Evolutionary conservation across 2,329 filamentous ascomycete species (phyloP).

Genomic region (Massarina eburnea): DNA sequence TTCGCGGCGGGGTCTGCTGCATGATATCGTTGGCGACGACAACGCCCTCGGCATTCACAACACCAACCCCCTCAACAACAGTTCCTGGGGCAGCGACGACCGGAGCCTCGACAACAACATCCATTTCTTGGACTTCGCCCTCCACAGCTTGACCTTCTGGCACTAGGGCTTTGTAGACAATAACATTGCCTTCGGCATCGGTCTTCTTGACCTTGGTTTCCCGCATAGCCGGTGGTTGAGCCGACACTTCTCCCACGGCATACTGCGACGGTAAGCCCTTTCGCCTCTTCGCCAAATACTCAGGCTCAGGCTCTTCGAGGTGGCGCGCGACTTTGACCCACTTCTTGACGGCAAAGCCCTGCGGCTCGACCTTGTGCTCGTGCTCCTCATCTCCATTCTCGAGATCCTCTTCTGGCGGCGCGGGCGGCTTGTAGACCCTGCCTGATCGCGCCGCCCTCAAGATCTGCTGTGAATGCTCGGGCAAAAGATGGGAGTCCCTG

Average conservation of each 20-base stretch:
- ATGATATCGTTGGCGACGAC: slow-evolving; percentile 53
- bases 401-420: slow-evolving; percentile 65
- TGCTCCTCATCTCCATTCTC: slow-evolving; percentile 48
- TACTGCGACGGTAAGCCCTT: slow-evolving; percentile 57
- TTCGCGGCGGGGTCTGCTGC: slow-evolving; percentile 55
- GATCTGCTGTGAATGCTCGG: slow-evolving; percentile 78
- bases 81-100: slow-evolving; percentile 58
- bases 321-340: slow-evolving; percentile 61
- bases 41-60: slow-evolving; percentile 63
- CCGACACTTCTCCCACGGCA: slow-evolving; percentile 15
- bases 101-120: slow-evolving; percentile 50
- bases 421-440: slow-evolving; percentile 71
- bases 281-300: slow-evolving; percentile 64
- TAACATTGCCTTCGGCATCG: slow-evolving; percentile 76
- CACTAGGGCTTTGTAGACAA: slow-evolving; percentile 80
- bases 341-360: slow-evolving; percentile 59
- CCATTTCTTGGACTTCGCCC: slow-evolving; percentile 71
- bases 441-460: slow-evolving; percentile 79
- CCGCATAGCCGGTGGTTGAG: slow-evolving; percentile 57
- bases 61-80: slow-evolving; percentile 60
- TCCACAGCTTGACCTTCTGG: slow-evolving; percentile 77
- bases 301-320: slow-evolving; percentile 60
- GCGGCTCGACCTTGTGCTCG: slow-evolving; percentile 47
- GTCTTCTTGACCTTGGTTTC: slow-evolving; percentile 78
- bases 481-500: slow-evolving; percentile 76